phyloP scores from a whole-genome alignment of 2,329 filamentous ascomycete species.

The Rutstroemia sydowiana region DNA sequence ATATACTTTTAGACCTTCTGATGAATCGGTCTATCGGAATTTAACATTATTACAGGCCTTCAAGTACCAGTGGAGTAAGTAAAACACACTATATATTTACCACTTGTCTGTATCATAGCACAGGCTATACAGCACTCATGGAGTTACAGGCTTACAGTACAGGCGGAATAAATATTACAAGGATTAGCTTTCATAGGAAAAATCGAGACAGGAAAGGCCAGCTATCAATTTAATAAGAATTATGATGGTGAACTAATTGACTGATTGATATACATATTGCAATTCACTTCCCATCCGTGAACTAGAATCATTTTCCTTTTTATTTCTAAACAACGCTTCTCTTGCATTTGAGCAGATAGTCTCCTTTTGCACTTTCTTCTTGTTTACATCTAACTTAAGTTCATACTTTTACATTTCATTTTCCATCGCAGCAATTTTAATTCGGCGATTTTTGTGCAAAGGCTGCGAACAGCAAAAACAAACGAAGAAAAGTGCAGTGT shows the following conservation, averaged over 20 bases:
- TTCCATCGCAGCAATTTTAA: neutral
- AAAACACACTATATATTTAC: too few relatives aligned
- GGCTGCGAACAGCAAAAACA: neutral
- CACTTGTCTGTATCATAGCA: too few relatives aligned
- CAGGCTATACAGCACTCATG: too few relatives aligned
- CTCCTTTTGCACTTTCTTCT: neutral
- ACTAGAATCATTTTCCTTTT: too few relatives aligned
- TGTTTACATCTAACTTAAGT: neutral
- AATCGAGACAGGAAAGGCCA: slow-evolving; percentile 16
- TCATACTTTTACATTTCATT: neutral
- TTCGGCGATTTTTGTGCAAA: neutral
- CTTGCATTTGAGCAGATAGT: neutral
- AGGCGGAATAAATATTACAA: neutral
- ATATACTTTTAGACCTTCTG: too few relatives aligned
- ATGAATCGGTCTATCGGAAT: too few relatives aligned
- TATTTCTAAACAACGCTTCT: too few relatives aligned
- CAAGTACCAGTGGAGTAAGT: too few relatives aligned
- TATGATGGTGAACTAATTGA: neutral
- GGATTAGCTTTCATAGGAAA: neutral
- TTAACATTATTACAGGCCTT: too few relatives aligned
- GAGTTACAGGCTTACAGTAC: too few relatives aligned
- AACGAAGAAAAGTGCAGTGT: neutral
- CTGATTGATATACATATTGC: neutral
- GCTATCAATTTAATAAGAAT: slow-evolving; percentile 9
- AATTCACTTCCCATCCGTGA: neutral